A percentile compares a stretch with the other conserved stretches of the same genome.
phyloP scores from a whole-genome alignment of 164 flowering plant species.

The Aristolochia fimbriata region DNA sequence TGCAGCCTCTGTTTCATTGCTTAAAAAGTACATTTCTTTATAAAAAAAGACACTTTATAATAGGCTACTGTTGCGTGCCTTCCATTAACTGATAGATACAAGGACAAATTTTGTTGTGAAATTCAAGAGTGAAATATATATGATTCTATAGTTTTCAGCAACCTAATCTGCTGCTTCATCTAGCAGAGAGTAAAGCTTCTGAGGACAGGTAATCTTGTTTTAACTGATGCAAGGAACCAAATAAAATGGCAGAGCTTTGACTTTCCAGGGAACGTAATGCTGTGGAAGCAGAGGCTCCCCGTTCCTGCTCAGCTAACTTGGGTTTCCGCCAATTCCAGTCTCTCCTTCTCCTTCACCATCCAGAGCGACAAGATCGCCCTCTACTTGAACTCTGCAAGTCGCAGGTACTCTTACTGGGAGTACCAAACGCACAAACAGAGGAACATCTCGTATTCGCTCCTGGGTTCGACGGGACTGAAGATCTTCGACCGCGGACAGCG shows the following conservation, averaged over 20 bases:
- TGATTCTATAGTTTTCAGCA: too few species aligned
- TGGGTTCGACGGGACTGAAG: constrained; percentile 46
- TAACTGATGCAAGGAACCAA: constrained; percentile 30
- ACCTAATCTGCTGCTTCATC: too few species aligned
- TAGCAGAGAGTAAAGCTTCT: constrained; percentile 24
- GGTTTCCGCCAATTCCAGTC: constrained; percentile 27
- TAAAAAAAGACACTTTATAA: too few species aligned
- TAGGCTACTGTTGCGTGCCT: too few species aligned
- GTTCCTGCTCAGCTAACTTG: constrained; percentile 51
- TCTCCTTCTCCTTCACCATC: constrained; percentile 57
- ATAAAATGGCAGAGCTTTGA: constrained; percentile 89
- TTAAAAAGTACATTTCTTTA: too few species aligned
- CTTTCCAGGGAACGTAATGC: constrained; percentile 68
- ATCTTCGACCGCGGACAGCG: constrained; percentile 28
- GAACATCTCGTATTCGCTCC: constrained; percentile 37
- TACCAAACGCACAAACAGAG: constrained; percentile 29
- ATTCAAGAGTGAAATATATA: too few species aligned
- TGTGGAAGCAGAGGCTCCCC: constrained; percentile 56
- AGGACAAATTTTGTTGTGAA: too few species aligned
- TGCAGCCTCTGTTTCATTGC: too few species aligned
- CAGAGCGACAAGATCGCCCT: constrained; percentile 42
- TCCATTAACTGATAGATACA: too few species aligned
- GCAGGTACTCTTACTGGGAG: constrained; percentile 83
- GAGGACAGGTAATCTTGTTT: constrained; percentile 54
- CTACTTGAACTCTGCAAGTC: constrained; percentile 37